Conservation (phyloP, 495 filamentous ascomycete genomes). For the Aspergillus funiculosus region DNA sequence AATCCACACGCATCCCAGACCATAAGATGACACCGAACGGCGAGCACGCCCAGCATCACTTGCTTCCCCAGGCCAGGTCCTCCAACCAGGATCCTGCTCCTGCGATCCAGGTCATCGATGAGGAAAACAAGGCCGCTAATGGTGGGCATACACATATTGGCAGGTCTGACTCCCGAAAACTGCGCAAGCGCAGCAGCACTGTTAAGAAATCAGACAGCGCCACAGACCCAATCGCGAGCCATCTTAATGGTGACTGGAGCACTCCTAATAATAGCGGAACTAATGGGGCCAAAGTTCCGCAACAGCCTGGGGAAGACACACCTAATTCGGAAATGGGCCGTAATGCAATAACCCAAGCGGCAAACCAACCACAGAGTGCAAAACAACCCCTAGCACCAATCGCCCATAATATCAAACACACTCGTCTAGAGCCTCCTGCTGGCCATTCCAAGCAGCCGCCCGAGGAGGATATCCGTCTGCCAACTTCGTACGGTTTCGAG, state of each 20-base stretch:
- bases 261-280: constrained; percentile 2
- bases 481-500: constrained; percentile 39
- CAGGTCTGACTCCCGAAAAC: constrained; percentile 39
- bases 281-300: constrained; percentile 4
- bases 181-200: constrained; percentile 42
- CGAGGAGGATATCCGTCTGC: constrained; percentile 48
- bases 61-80: constrained; percentile 5
- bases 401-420: constrained; percentile 45
- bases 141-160: constrained; percentile 23
- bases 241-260: constrained; percentile 16
- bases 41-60: constrained; percentile 16
- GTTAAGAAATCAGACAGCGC: constrained; percentile 22
- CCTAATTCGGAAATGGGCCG: constrained; percentile 34
- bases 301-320: constrained; percentile 4
- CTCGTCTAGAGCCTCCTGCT: constrained; percentile 34
- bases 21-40: constrained; percentile 20
- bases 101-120: constrained; percentile 46
- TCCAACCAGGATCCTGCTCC: constrained; percentile 31
- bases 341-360: constrained; percentile 34
- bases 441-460: constrained; percentile 47
- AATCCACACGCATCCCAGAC: constrained; percentile 28
- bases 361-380: constrained; percentile 19
- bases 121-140: constrained; percentile 24
- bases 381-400: constrained; percentile 44
- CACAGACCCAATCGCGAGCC: constrained; percentile 1